Evolutionary conservation across 2,329 filamentous ascomycete species (phyloP).

Genomic region (Coniochaeta ligniaria): DNA sequence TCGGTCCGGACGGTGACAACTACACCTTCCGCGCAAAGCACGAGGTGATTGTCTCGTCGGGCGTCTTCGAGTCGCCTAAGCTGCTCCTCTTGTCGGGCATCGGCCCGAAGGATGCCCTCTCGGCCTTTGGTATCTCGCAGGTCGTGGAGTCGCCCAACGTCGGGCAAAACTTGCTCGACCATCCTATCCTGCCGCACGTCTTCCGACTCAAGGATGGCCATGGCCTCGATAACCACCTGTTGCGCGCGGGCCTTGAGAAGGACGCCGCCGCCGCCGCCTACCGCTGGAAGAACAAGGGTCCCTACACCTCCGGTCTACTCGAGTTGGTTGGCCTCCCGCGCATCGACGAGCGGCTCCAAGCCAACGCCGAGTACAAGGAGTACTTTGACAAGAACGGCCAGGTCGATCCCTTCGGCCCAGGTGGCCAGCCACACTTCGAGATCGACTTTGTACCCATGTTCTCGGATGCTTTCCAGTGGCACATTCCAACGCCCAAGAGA

Average conservation of each 20-base stretch:
- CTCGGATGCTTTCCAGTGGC: conserved; percentile 38
- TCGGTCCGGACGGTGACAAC: conserved; percentile 30
- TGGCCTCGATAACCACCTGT: conserved; percentile 31
- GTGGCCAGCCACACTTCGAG: conserved; percentile 53
- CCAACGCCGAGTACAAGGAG: conserved; percentile 36
- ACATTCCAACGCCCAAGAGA: conserved; percentile 28
- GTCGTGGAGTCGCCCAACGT: conserved; percentile 53
- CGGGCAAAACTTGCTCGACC: conserved; percentile 58
- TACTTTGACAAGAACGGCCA: conserved; percentile 33
- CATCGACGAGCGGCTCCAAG: conserved; percentile 46
- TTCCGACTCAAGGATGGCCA: conserved; percentile 35
- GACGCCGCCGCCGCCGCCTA: conserved; percentile 27
- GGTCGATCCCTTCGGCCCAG: conserved; percentile 46
- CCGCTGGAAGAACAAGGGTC: conserved; percentile 27
- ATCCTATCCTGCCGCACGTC: conserved; percentile 45
- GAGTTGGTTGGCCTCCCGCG: conserved; percentile 49
- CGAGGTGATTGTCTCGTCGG: conserved; percentile 41
- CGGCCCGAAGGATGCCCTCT: conserved; percentile 45
- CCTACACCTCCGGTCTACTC: conserved; percentile 31
- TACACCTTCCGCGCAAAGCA: conserved; percentile 28
- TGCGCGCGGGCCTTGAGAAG: conserved; percentile 26
- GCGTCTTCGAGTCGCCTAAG: conserved; percentile 58
- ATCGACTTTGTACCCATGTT: conserved; percentile 57
- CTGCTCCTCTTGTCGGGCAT: conserved; percentile 60
- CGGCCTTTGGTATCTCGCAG: conserved; percentile 43